Percentiles rank a stretch among this genome's conserved stretches.
Evolutionary conservation across 768 basidiomycete genomes (phyloP).

Genomic region (Boletus rubescentipes): DNA sequence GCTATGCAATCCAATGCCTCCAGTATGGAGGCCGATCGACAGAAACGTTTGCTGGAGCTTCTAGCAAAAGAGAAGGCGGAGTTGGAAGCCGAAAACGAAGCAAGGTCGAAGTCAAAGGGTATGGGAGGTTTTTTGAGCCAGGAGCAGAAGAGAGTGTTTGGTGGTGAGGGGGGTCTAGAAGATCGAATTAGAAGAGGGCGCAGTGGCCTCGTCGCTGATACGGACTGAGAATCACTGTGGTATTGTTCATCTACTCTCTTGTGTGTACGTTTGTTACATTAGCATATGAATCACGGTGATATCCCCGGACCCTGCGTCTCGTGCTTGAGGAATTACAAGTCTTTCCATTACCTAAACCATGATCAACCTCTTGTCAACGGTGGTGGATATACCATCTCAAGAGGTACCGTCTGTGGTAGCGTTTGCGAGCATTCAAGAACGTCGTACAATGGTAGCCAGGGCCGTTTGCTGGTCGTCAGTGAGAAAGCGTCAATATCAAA

Average conservation of each 20-base stretch:
- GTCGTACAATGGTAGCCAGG: neutral
- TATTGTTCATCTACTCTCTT: neutral
- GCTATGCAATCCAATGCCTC: constrained; percentile 82
- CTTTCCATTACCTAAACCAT: neutral
- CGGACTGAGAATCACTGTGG: constrained; percentile 21
- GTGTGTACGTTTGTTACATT: constrained; percentile 11
- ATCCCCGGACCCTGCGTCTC: neutral
- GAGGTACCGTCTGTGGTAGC: neutral
- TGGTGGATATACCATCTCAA: neutral
- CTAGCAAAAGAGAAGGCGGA: constrained; percentile 80
- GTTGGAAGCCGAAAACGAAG: constrained; percentile 65
- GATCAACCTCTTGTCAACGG: neutral
- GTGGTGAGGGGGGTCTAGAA: constrained; percentile 73
- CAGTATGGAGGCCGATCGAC: constrained; percentile 64
- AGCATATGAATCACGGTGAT: neutral
- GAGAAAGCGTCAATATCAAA: neutral
- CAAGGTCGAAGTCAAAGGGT: constrained; percentile 69
- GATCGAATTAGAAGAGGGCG: constrained; percentile 74
- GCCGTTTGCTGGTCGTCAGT: neutral
- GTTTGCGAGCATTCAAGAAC: neutral
- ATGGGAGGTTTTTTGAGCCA: constrained; percentile 79
- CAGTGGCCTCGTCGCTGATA: constrained; percentile 67
- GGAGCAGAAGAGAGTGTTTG: constrained; percentile 84
- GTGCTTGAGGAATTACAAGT: neutral
- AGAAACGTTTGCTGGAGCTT: constrained; percentile 64